Evolutionary conservation across 2,329 filamentous ascomycete species (phyloP), one percentile per base, ranked within the genome.

Genomic region (Nemania bipapillata): DNA sequence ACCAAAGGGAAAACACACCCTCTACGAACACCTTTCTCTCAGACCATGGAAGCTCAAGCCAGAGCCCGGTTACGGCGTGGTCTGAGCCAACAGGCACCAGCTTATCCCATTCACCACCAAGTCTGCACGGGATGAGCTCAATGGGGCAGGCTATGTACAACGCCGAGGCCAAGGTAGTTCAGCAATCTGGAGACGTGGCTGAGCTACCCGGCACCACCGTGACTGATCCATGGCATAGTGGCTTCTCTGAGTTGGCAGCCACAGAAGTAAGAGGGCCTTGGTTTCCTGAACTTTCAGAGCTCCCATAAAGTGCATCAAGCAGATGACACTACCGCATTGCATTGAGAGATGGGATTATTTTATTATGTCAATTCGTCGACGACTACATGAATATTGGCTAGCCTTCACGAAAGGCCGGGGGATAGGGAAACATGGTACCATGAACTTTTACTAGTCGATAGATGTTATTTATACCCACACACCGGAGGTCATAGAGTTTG

Each of bases 201-300:
- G 70, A 72, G 30, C 50, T 72, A 15, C 69, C 70, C 2, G 70
- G 68, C 24, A 66, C 68, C 1, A 54, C 64, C 50, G 52, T 70
- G 54, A 42, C 52, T 11, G 69, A 71, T 35, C 66, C 69, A n/a
- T 72, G 70, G 70, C 60, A 69, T 12, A 61, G 69, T 2, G 70
- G 70, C 3, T 28, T 69, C 5, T 60, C 69, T 35, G 70, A 71
- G 56, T 56, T 72, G 45, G 63, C 69, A 9, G 70, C 60, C 11
- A 61, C 70, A 17, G 42, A 57, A 6, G 58, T 2, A 17, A 53
- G 47, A 24, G 17, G 32, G 26, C 26, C 45, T 17, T 66, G 60
- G 57, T 61, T 66, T 58, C 61, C 42, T 4, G 59, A 54, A 1
- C 24, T 71, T n/a, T 26, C 68, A 5, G 68, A 70, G 28, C 62